A percentile compares a stretch with the other conserved stretches of the same genome.
Evolutionary conservation across 495 filamentous ascomycete species (phyloP).

Genomic region (Penicillium coprophilum): DNA sequence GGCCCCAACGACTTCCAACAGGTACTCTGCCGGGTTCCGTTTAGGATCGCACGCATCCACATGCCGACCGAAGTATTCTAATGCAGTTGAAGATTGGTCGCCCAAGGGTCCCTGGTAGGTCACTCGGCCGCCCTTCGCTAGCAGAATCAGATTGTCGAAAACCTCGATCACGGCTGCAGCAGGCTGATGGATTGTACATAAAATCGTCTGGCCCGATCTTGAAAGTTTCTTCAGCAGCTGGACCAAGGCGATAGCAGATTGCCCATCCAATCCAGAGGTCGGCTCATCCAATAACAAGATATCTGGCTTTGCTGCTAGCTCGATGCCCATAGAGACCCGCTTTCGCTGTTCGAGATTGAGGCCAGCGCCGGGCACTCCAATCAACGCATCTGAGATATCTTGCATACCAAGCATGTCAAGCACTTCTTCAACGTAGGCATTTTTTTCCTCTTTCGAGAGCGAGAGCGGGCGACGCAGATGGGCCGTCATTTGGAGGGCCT

Average conservation of each 20-base stretch:
- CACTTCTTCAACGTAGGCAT: conserved; percentile 35
- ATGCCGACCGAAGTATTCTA: too few species aligned
- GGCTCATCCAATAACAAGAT: conserved; percentile 62
- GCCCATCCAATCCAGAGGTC: conserved; percentile 66
- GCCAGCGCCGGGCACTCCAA: conserved; percentile 31
- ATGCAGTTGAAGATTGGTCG: too few species aligned
- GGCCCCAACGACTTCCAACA: conserved; percentile 61
- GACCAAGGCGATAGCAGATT: conserved; percentile 65
- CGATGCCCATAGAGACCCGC: conserved; percentile 70
- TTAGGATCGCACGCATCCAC: conserved; percentile 32
- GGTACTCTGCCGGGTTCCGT: conserved; percentile 66
- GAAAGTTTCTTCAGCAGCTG: conserved; percentile 65
- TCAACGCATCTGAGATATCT: conserved; percentile 31
- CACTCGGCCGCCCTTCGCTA: too few species aligned
- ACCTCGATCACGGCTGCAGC: conserved; percentile 45
- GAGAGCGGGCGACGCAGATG: conserved; percentile 39
- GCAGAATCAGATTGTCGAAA: conserved; percentile 56
- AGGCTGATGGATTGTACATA: conserved; percentile 66
- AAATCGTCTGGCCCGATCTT: conserved; percentile 53
- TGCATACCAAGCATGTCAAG: conserved; percentile 34
- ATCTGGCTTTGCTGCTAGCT: conserved; percentile 64
- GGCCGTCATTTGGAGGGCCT: conserved; percentile 50
- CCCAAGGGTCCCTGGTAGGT: too few species aligned
- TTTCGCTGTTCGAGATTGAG: conserved; percentile 46
- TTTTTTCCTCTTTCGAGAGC: conserved; percentile 35